Evolutionary conservation across 345 rosid species (phyloP), one percentile per base, ranked within the genome.

Genomic region (Salix koriyanagi): DNA sequence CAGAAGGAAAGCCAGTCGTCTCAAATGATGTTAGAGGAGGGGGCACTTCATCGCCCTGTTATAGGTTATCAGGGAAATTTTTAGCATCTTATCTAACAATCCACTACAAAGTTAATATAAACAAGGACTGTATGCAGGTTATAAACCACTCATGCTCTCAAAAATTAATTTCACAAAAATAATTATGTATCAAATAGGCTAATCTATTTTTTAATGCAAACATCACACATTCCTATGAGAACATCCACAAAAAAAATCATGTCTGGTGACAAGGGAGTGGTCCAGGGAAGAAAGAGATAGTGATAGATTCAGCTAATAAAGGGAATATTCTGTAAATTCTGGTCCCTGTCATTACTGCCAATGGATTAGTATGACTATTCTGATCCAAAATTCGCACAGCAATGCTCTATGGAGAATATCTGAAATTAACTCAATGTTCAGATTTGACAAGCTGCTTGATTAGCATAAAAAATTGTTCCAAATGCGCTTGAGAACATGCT

Each of bases 31-130:
- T 83, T 26, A 96, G 82, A 44, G 99, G 97, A 7, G 80, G 86
- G 56, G 97, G 98, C 64, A 96, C 90, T 58, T 86, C 90, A 81
- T 86, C 88, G 79, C 97, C 99, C 99, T 96, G 58, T 52, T 19
- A 72, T 62, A 23, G 80, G 66, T 23, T 23, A 18, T 42, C 61
- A 77, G 77, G 42, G 72, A 60, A 76, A 69, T 6, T 10, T 5
- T 56, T 18, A 73, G 26, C 9, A 6, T 52, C 9, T 52, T 52
- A 19, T 52, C 58, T 52, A 52, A 18, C 19, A 10, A 52, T 19
- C 58, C 9, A 52, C 28, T 32, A 25, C 19, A 62, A 62, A 62
- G 34, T 25, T 10, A 62, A 62, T 32, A 26, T 62, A 26, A 62
- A 62, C 66, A 62, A 62, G 23, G 14, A 62, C 34, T 62, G 36